These are phyloP conservation scores for Symbiodinium pilosum DNA, from an alignment of 73 alveolate genomes.

Conservation along the genomic window DNA sequence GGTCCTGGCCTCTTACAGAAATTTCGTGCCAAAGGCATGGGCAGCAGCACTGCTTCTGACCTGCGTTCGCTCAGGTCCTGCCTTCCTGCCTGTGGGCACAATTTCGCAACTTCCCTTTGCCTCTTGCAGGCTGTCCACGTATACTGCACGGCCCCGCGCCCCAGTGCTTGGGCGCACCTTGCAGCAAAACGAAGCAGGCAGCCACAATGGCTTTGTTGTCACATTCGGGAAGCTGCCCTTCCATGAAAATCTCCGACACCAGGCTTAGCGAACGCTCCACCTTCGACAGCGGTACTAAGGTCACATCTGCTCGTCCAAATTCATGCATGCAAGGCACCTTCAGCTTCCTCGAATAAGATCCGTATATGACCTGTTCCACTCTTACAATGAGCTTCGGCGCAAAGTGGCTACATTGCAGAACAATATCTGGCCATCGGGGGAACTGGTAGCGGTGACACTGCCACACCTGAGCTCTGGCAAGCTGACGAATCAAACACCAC, in stretches of 20 bases:
- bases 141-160: constrained; percentile 23
- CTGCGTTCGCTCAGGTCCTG: background rate
- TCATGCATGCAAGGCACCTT: background rate
- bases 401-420: background rate
- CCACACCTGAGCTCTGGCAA: constrained; percentile 21
- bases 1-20: too few species aligned
- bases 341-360: constrained; percentile 30
- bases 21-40: background rate
- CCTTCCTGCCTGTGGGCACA: background rate
- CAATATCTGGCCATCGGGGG: constrained; percentile 59
- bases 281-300: background rate
- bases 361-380: constrained; percentile 30
- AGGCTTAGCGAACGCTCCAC: constrained; percentile 68
- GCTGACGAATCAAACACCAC: background rate
- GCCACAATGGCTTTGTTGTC: background rate
- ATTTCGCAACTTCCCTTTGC: background rate
- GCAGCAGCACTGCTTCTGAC: background rate
- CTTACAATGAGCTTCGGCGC: background rate
- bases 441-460: constrained; percentile 56
- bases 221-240: background rate
- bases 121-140: constrained; percentile 43
- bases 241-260: constrained; percentile 77
- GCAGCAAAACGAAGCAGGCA: background rate
- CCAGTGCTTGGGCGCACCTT: constrained; percentile 44
- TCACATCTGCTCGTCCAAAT: background rate